Percentiles rank a stretch among this genome's conserved stretches.
phyloP scores from a whole-genome alignment of 306 rosid species.

The Erythrophleum fordii region DNA sequence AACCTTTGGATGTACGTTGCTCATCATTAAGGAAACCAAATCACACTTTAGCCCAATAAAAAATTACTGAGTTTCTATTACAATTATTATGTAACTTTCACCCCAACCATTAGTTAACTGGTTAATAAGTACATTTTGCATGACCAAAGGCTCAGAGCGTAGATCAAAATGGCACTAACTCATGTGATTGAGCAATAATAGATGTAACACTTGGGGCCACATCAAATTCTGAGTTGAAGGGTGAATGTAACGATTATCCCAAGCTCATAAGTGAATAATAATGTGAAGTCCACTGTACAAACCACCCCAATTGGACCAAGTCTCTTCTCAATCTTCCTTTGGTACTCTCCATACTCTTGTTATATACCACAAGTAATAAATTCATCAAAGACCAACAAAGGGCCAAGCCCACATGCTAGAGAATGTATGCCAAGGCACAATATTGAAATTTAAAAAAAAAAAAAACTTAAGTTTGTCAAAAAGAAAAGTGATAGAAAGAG shows the following conservation, averaged over 20 bases:
- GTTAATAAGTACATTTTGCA: neutral
- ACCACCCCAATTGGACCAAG: slow-evolving; percentile 6
- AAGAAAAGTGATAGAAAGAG: neutral
- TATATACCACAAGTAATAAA: slow-evolving; percentile 13
- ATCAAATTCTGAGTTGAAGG: neutral
- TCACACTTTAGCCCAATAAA: slow-evolving; percentile 1
- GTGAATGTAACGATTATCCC: neutral
- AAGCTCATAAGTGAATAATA: slow-evolving; percentile 4
- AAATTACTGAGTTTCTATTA: neutral
- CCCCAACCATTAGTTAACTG: neutral
- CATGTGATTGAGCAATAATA: neutral
- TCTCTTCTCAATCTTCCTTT: neutral
- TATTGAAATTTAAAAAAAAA: neutral
- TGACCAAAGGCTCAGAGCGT: slow-evolving; percentile 1
- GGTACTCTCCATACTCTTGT: neutral
- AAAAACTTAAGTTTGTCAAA: neutral
- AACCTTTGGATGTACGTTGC: neutral
- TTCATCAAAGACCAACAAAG: slow-evolving; percentile 17
- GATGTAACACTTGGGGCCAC: neutral
- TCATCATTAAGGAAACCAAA: slow-evolving; percentile 22
- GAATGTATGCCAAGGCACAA: slow-evolving; percentile 10
- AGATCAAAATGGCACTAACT: slow-evolving; percentile 10
- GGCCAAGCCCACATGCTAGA: slow-evolving; percentile 14
- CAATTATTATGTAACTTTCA: neutral
- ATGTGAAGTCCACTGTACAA: slow-evolving; percentile 6